Evolutionary conservation across 140 eudicot genomes (phyloP), one percentile per base, ranked within the genome.

Genomic region (Anethum foeniculum): DNA sequence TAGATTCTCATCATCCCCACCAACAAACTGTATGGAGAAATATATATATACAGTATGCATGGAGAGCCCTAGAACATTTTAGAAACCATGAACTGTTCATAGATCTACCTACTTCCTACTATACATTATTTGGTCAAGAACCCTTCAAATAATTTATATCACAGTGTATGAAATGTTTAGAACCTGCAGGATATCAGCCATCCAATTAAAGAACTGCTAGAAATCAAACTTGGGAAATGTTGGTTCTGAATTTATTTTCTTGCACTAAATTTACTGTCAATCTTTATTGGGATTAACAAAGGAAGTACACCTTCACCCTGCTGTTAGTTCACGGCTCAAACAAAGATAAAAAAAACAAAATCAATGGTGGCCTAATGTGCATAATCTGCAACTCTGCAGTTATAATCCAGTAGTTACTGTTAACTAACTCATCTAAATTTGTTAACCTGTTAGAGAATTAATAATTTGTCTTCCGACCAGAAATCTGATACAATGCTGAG

Each of bases 231-330:
- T 41, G 25, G 76, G 76, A 18, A 71, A 36, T 38, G 32, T 10
- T 23, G 28, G 4, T 41, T 72, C 48, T 30, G 74, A 13, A 30
- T 32, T 38, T 38, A 12, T 12, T 18, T 71, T 71, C 0, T 25
- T 44, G 23, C n/a, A 19, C 28, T 38, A 23, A 12, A 16, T 21
- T 73, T 41, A 0, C 14, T 28, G 10, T n/a, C 54, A 23, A 43
- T 73, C 77, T 18, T 73, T 73, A 73, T 41, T 41, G 75, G 44
- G 75, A 69, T 69, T 43, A 8, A 36, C 77, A 9, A 44, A 36
- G 6, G 8, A 72, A 72, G 18, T 25, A 72, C 52, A 38, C n/a
- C 16, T 74, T 74, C 78, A 43, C 23, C 58, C 3, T 13, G 1
- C 2, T 44, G 77, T 74, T 44, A 73, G 77, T 44, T 46, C 12